phyloP scores from a whole-genome alignment of 768 basidiomycete species.

The Pisolithus sp. region DNA sequence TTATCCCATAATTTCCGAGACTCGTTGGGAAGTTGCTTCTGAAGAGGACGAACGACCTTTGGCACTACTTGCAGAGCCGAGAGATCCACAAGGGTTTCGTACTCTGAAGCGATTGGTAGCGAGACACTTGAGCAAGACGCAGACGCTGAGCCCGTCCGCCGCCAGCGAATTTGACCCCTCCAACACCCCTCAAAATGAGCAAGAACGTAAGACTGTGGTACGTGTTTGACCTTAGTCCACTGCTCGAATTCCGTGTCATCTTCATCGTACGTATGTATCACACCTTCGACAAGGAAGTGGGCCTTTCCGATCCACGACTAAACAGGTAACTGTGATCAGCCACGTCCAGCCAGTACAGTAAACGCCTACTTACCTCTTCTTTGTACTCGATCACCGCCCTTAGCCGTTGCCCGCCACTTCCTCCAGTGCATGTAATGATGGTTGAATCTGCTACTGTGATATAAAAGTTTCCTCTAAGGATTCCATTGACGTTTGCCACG shows the following conservation, averaged over 20 bases:
- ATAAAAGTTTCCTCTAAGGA: conserved; percentile 88
- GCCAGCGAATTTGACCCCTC: conserved; percentile 79
- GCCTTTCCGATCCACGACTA: conserved; percentile 88
- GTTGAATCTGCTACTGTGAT: conserved; percentile 77
- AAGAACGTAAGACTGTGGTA: conserved; percentile 70
- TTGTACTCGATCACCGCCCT: conserved; percentile 89
- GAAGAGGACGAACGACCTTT: conserved; percentile 78
- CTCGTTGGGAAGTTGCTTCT: conserved; percentile 72
- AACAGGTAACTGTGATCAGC: background rate
- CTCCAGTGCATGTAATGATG: conserved; percentile 75
- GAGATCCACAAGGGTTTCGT: conserved; percentile 69
- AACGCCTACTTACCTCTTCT: conserved; percentile 67
- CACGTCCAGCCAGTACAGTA: background rate
- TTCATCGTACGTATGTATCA: conserved; percentile 77
- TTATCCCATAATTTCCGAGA: conserved; percentile 84
- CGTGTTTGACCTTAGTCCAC: conserved; percentile 87
- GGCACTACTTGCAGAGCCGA: conserved; percentile 64
- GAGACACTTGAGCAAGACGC: conserved; percentile 44
- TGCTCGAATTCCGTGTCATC: conserved; percentile 56
- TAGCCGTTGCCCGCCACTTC: conserved; percentile 53
- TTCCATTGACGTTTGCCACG: conserved; percentile 82
- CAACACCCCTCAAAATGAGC: conserved; percentile 87
- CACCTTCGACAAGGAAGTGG: conserved; percentile 80
- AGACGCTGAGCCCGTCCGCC: conserved; percentile 41
- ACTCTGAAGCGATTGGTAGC: conserved; percentile 41